Evolutionary conservation across 257 asterid genomes (phyloP).

Genomic region (Primulina huaijiensis): DNA sequence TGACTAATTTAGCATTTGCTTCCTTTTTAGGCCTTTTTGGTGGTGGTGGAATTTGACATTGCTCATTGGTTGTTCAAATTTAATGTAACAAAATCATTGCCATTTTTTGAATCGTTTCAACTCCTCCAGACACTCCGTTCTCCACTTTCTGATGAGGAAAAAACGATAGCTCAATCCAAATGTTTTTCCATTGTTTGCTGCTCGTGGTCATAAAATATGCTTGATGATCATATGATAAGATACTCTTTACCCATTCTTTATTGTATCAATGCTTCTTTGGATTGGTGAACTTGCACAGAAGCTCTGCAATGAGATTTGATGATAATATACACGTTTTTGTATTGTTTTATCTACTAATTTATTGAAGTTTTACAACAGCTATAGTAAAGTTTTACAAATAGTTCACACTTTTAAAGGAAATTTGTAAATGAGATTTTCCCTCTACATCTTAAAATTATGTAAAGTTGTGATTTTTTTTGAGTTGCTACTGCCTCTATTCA

Average conservation of each 20-base stretch:
- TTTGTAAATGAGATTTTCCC: neutral
- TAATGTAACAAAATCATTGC: conserved; percentile 15
- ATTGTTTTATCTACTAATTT: too few relatives aligned
- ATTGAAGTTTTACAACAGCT: too few relatives aligned
- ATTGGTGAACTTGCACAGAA: neutral
- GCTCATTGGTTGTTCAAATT: conserved; percentile 23
- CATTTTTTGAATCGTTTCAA: conserved; percentile 4
- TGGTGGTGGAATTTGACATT: conserved; percentile 3
- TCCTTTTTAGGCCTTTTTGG: conserved; percentile 13
- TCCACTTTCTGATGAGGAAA: conserved; percentile 5
- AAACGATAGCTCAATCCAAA: neutral
- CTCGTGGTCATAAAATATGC: conserved; percentile 12
- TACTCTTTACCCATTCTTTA: conserved; percentile 8
- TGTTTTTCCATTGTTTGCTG: conserved; percentile 6
- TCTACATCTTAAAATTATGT: conserved; percentile 14
- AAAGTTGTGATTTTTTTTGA: conserved; percentile 6
- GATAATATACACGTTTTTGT: too few relatives aligned
- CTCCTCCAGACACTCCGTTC: conserved; percentile 8
- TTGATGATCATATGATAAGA: conserved; percentile 1
- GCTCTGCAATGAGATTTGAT: conserved; percentile 18
- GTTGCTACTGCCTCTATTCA: conserved; percentile 10
- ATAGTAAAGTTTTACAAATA: too few relatives aligned
- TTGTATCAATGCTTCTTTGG: conserved; percentile 6
- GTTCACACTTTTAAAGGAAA: too few relatives aligned
- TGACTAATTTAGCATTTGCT: conserved; percentile 4